Percentiles rank a stretch among this genome's conserved stretches.
phyloP scores from a whole-genome alignment of 1,284 basidiomycete genomes.

The Leccinum angustisporum region DNA sequence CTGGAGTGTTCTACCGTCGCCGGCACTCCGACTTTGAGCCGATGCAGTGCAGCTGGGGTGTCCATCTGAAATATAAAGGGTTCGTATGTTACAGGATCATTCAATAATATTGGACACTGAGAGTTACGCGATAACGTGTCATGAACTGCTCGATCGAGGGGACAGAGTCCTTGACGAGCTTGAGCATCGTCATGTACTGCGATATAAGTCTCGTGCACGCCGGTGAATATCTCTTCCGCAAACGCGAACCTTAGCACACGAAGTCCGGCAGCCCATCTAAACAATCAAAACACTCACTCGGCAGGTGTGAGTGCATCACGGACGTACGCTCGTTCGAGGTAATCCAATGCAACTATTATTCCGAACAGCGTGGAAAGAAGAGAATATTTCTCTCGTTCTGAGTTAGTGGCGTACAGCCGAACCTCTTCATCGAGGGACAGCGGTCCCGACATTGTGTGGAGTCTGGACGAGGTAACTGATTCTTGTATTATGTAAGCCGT shows the following conservation, averaged over 20 bases:
- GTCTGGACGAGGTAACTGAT: too few species aligned
- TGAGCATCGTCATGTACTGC: slow-evolving; percentile 97
- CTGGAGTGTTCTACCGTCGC: slow-evolving; percentile 94
- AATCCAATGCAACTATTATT: slow-evolving; percentile 90
- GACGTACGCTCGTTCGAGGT: slow-evolving; percentile 94
- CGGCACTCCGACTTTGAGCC: slow-evolving; percentile 90
- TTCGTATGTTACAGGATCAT: background rate
- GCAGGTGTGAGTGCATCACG: slow-evolving; percentile 88
- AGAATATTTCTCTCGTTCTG: slow-evolving; percentile 88
- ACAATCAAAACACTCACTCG: slow-evolving; percentile 62
- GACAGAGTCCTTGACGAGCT: slow-evolving; percentile 86
- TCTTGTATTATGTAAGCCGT: background rate
- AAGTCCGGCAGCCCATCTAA: background rate
- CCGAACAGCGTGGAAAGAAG: slow-evolving; percentile 90
- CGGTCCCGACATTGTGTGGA: slow-evolving; percentile 26
- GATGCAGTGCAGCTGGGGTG: slow-evolving; percentile 87
- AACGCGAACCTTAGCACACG: slow-evolving; percentile 7
- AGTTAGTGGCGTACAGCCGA: slow-evolving; percentile 83
- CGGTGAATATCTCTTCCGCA: slow-evolving; percentile 84
- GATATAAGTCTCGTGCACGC: slow-evolving; percentile 92
- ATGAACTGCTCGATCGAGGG: slow-evolving; percentile 88
- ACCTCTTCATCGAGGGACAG: slow-evolving; percentile 88
- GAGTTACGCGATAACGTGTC: slow-evolving; percentile 75
- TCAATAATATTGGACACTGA: background rate
- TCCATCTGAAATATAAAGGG: slow-evolving; percentile 70